Conservation (phyloP, 352 stramenopile genomes). For the Salisapilia sapeloensis region DNA sequence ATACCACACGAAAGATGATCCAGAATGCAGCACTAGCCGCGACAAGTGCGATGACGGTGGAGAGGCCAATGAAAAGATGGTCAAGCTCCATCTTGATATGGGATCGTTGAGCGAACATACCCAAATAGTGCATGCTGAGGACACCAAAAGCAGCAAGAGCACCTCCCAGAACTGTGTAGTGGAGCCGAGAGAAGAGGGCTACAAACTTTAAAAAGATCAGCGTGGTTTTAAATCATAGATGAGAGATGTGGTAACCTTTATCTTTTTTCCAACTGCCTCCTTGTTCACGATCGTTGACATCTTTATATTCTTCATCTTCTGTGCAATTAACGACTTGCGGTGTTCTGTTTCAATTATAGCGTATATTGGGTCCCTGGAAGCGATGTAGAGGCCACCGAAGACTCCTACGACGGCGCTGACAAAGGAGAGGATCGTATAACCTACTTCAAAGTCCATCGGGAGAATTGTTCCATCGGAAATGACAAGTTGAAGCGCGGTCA, state of each 20-base stretch:
- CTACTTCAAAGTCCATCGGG: constrained; percentile 28
- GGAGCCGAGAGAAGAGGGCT: constrained; percentile 39
- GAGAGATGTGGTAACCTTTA: constrained; percentile 9
- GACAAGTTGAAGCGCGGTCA: constrained; percentile 24
- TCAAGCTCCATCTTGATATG: constrained; percentile 18
- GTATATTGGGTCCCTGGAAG: constrained; percentile 42
- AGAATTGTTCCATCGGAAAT: constrained; percentile 16
- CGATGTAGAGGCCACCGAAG: constrained; percentile 30
- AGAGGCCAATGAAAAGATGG: constrained; percentile 20
- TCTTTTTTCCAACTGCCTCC: constrained; percentile 16
- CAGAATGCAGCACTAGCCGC: constrained; percentile 42
- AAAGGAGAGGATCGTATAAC: constrained; percentile 33
- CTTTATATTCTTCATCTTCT: constrained; percentile 4
- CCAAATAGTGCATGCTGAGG: constrained; percentile 60
- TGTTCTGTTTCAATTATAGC: constrained; percentile 31
- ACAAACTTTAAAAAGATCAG: constrained; percentile 7
- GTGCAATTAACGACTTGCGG: constrained; percentile 9
- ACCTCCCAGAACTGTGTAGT: constrained; percentile 22
- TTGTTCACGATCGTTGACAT: constrained; percentile 21
- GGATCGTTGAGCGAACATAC: constrained; percentile 43
- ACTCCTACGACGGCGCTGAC: constrained; percentile 31
- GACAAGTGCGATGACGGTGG: constrained; percentile 31
- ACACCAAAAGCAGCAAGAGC: constrained; percentile 37
- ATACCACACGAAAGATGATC: constrained; percentile 47
- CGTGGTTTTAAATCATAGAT: not conserved